phyloP scores from a whole-genome alignment of 2,329 filamentous ascomycete genomes.

The Scolecobasidium constrictum region DNA sequence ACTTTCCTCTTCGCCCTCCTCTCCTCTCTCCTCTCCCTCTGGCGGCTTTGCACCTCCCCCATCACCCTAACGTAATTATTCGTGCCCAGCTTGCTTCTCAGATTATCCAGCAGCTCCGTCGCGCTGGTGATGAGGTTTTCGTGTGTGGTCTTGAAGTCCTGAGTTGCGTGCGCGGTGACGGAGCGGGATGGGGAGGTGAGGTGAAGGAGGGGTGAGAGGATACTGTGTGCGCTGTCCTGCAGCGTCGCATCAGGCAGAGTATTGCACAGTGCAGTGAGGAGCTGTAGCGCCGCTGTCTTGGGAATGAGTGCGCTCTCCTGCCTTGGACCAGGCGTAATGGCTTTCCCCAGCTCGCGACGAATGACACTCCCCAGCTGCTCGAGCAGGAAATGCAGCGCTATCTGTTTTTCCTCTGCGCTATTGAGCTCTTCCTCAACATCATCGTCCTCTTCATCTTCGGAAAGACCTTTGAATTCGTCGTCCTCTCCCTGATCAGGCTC shows the following conservation, averaged over 20 bases:
- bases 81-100: conserved; percentile 79
- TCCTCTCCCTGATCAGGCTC: conserved; percentile 33
- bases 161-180: conserved; percentile 36
- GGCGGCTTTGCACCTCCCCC: conserved; percentile 58
- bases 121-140: conserved; percentile 61
- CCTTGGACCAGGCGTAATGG: conserved; percentile 20
- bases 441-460: conserved; percentile 29
- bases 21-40: conserved; percentile 61
- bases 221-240: conserved; percentile 46
- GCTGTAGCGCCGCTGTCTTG: conserved; percentile 64
- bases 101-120: conserved; percentile 64
- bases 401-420: conserved; percentile 26
- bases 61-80: conserved; percentile 67
- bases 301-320: conserved; percentile 53
- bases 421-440: no score
- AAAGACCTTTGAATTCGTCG: conserved; percentile 18
- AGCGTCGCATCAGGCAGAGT: conserved; percentile 49
- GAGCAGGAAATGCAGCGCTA: conserved; percentile 64
- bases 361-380: conserved; percentile 68
- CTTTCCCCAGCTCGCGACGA: conserved; percentile 47
- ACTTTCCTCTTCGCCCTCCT: conserved; percentile 79
- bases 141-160: conserved; percentile 61
- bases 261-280: conserved; percentile 59
- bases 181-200: conserved; percentile 71
- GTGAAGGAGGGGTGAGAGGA: conserved; percentile 64